Evolutionary conservation across 1,284 basidiomycete species (phyloP).

Genomic region (Xerocomus cyaneibrunnescens): DNA sequence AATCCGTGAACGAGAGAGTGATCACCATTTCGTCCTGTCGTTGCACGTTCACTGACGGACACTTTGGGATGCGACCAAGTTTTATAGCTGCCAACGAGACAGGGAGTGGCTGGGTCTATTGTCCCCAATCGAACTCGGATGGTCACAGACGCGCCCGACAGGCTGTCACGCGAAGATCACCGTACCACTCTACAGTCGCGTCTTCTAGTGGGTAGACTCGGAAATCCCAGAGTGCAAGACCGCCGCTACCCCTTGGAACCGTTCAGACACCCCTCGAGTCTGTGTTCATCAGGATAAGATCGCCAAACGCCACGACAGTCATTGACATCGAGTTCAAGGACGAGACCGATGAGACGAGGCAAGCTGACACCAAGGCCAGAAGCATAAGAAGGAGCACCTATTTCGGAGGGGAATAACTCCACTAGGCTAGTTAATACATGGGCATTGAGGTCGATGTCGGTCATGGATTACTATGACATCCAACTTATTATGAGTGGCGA

Average conservation of each 20-base stretch:
- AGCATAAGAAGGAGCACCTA: constrained; percentile 13
- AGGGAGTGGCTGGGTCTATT: constrained; percentile 46
- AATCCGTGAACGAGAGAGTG: constrained; percentile 49
- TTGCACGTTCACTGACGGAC: constrained; percentile 70
- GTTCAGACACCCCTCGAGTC: constrained; percentile 32
- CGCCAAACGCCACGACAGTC: constrained; percentile 8
- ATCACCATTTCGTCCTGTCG: constrained; percentile 62
- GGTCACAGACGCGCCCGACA: constrained; percentile 53
- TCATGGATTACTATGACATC: too few relatives aligned
- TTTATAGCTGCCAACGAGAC: constrained; percentile 43
- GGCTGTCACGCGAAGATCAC: constrained; percentile 54
- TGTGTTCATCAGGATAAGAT: constrained; percentile 19
- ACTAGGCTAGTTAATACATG: too few relatives aligned
- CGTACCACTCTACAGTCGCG: constrained; percentile 55
- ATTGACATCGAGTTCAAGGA: constrained; percentile 27
- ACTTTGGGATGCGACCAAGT: constrained; percentile 51
- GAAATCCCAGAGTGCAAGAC: constrained; percentile 66
- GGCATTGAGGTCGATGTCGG: too few relatives aligned
- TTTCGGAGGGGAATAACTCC: constrained; percentile 18
- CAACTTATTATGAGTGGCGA: too few relatives aligned
- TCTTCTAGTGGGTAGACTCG: constrained; percentile 58
- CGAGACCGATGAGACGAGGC: constrained; percentile 8
- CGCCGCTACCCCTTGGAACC: constrained; percentile 41
- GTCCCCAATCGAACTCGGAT: constrained; percentile 43
- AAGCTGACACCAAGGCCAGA: constrained; percentile 8